Evolutionary conservation across 2,329 filamentous ascomycete genomes (phyloP).

Genomic region (Akanthomyces lecanii): DNA sequence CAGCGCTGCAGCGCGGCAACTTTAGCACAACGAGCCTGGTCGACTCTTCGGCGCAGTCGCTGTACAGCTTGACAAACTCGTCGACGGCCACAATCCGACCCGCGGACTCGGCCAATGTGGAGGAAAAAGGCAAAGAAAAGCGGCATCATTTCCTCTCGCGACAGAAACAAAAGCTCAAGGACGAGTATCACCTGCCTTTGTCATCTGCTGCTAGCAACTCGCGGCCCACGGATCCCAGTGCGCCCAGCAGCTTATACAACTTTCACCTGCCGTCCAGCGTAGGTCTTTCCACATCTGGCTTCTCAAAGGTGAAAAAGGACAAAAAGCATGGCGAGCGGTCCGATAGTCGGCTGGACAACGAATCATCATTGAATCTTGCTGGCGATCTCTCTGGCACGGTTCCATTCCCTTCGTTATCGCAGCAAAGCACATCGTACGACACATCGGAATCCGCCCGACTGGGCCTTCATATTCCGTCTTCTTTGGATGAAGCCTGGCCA

Average conservation of each 20-base stretch:
- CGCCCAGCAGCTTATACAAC: slow-evolving; percentile 72
- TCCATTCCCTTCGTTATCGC: slow-evolving; percentile 44
- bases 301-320: slow-evolving; percentile 81
- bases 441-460: slow-evolving; percentile 52
- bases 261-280: slow-evolving; percentile 73
- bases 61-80: slow-evolving; percentile 72
- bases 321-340: slow-evolving; percentile 73
- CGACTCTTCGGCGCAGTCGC: slow-evolving; percentile 56
- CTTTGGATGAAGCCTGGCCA: slow-evolving; percentile 76
- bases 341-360: slow-evolving; percentile 48
- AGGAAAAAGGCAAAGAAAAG: slow-evolving; percentile 57
- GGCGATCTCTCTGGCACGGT: slow-evolving; percentile 52
- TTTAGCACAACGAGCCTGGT: slow-evolving; percentile 67
- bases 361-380: slow-evolving; percentile 39
- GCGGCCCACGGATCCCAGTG: slow-evolving; percentile 67
- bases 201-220: slow-evolving; percentile 76
- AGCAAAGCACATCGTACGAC: slow-evolving; percentile 47
- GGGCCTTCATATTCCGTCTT: slow-evolving; percentile 63
- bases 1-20: slow-evolving; percentile 62
- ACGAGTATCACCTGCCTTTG: slow-evolving; percentile 67
- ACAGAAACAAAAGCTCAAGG: slow-evolving; percentile 74
- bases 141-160: slow-evolving; percentile 76
- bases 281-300: slow-evolving; percentile 58
- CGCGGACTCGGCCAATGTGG: slow-evolving; percentile 42
- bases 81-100: slow-evolving; percentile 74